Conservation (phyloP, 202 grass and related monocot genomes). For the Brachypodium distachyon region DNA sequence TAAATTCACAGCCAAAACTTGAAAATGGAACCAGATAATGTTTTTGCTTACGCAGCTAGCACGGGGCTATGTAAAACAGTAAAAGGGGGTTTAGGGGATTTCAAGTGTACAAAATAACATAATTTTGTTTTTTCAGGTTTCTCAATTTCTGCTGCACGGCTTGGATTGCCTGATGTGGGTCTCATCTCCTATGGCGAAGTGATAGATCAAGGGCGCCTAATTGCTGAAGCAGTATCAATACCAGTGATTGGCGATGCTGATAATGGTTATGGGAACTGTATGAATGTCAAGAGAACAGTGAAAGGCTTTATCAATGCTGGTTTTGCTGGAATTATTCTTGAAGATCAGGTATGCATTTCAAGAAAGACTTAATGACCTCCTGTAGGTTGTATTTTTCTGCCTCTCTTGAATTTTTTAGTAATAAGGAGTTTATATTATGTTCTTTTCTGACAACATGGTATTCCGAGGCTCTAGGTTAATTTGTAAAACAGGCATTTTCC, state of each 20-base stretch:
- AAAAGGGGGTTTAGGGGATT: neutral
- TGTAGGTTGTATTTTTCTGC: neutral
- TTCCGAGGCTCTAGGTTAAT: neutral
- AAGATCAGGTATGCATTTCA: slow-evolving; percentile 72
- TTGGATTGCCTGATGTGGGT: slow-evolving; percentile 89
- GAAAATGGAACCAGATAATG: neutral
- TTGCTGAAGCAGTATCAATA: slow-evolving; percentile 70
- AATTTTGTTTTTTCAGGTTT: slow-evolving; percentile 39
- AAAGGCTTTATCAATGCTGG: slow-evolving; percentile 96
- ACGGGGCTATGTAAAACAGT: neutral
- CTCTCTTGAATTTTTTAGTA: neutral
- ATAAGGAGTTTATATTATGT: neutral
- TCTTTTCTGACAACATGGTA: neutral
- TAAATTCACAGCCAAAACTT: neutral
- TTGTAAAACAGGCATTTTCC: neutral
- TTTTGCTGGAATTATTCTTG: slow-evolving; percentile 94
- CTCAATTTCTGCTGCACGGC: slow-evolving; percentile 73
- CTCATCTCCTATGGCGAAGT: slow-evolving; percentile 95
- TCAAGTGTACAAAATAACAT: neutral
- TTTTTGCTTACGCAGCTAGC: neutral
- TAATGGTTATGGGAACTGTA: slow-evolving; percentile 83
- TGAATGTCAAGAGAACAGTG: slow-evolving; percentile 92
- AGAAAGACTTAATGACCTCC: neutral
- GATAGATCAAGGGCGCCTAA: slow-evolving; percentile 69
- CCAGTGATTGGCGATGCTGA: slow-evolving; percentile 91